These are phyloP conservation scores for Phytopythium cucurbitacearum DNA, from an alignment of 352 stramenopile genomes.

Conservation along the genomic window DNA sequence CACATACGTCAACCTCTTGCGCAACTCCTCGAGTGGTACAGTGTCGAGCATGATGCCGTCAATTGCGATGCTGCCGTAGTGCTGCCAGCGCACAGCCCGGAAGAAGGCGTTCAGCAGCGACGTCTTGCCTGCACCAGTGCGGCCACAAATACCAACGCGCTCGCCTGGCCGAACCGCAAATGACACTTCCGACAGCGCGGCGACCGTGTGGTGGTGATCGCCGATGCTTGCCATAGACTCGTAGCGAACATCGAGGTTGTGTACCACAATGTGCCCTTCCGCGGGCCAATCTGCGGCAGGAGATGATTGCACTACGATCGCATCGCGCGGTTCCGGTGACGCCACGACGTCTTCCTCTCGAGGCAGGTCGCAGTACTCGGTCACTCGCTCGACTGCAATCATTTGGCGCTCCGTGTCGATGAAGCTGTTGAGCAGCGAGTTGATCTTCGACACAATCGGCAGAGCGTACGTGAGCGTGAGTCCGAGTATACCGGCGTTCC, in stretches of 20 bases:
- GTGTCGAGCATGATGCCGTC: slow-evolving; percentile 63
- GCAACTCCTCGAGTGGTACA: slow-evolving; percentile 60
- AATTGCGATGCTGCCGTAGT: slow-evolving; percentile 53
- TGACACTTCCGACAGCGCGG: slow-evolving; percentile 27
- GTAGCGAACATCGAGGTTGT: slow-evolving; percentile 48
- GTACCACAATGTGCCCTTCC: slow-evolving; percentile 45
- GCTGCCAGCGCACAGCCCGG: slow-evolving; percentile 49
- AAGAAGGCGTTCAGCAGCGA: slow-evolving; percentile 85
- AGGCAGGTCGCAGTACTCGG: slow-evolving; percentile 69
- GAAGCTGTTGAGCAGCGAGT: slow-evolving; percentile 78
- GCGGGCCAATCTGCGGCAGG: slow-evolving; percentile 26
- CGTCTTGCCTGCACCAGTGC: slow-evolving; percentile 89
- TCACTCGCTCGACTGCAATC: slow-evolving; percentile 88
- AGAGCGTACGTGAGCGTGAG: slow-evolving; percentile 91
- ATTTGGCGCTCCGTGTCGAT: slow-evolving; percentile 89
- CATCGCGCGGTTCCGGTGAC: neutral
- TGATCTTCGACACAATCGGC: slow-evolving; percentile 87
- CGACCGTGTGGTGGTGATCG: slow-evolving; percentile 2
- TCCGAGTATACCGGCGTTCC: slow-evolving; percentile 74
- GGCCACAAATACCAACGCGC: slow-evolving; percentile 73
- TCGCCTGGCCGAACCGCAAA: slow-evolving; percentile 1
- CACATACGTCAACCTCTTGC: slow-evolving; percentile 73
- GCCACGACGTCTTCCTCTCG: slow-evolving; percentile 36
- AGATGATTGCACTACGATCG: slow-evolving; percentile 6
- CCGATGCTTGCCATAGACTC: neutral